phyloP scores from a whole-genome alignment of 306 rosid genomes.

The Adenanthera pavonina region DNA sequence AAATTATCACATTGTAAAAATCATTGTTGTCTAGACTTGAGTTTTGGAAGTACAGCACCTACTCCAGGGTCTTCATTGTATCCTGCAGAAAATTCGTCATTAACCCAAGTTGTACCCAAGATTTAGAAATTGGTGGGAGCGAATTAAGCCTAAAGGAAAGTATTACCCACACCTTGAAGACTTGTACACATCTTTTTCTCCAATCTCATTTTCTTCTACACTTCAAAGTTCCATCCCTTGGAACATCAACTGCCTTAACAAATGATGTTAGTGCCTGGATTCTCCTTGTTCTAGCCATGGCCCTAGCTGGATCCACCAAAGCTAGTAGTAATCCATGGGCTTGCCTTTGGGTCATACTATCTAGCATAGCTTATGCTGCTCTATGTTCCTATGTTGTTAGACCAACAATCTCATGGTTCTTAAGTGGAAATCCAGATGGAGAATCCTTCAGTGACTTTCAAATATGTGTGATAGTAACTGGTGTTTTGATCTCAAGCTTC shows the following conservation, averaged over 20 bases:
- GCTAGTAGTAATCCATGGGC: constrained; percentile 41
- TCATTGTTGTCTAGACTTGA: too few relatives aligned
- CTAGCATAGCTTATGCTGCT: constrained; percentile 59
- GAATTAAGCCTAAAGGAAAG: too few relatives aligned
- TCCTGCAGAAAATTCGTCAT: too few relatives aligned
- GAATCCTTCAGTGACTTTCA: constrained; percentile 64
- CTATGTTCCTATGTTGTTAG: constrained; percentile 58
- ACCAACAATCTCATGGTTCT: constrained; percentile 64
- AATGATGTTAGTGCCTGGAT: constrained; percentile 82
- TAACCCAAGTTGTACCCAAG: too few relatives aligned
- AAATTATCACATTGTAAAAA: too few relatives aligned
- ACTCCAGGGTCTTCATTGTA: too few relatives aligned
- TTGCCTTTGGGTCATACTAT: constrained; percentile 64
- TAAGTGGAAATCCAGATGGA: constrained; percentile 73
- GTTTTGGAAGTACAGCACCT: too few relatives aligned
- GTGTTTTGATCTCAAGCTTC: constrained; percentile 80
- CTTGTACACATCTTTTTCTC: too few relatives aligned
- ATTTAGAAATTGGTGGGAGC: too few relatives aligned
- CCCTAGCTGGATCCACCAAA: constrained; percentile 49
- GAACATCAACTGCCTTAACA: constrained; percentile 69
- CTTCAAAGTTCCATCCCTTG: too few relatives aligned
- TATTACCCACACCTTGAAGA: too few relatives aligned
- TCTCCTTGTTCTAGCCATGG: constrained; percentile 71
- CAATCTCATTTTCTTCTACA: too few relatives aligned
- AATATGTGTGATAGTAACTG: constrained; percentile 66